Conservation (phyloP, 2,329 filamentous ascomycete species). For the Thermoascus crustaceus region DNA sequence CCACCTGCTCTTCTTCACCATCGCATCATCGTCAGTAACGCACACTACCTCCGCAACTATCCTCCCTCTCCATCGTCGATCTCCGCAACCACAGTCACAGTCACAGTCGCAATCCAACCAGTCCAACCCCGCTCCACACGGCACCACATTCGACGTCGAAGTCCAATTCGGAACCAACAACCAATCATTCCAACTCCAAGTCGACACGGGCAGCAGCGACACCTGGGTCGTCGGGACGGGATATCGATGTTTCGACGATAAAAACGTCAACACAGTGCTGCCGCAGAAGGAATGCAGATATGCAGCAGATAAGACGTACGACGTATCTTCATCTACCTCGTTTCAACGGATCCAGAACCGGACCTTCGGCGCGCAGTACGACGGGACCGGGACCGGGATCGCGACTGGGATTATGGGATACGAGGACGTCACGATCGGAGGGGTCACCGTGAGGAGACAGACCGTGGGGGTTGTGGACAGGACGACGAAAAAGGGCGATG, state of each 20-base stretch:
- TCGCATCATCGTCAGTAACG: no score
- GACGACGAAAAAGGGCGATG: constrained; percentile 39
- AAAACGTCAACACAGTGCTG: constrained; percentile 28
- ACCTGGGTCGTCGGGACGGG: constrained; percentile 35
- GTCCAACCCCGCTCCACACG: neutral
- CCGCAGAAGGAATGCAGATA: constrained; percentile 27
- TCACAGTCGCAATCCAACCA: no score
- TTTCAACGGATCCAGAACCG: no score
- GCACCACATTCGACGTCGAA: constrained; percentile 13
- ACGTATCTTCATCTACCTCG: no score
- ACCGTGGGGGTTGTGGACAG: constrained; percentile 40
- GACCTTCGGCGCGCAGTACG: no score
- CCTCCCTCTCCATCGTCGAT: no score
- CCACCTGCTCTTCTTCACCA: no score
- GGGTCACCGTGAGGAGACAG: constrained; percentile 36
- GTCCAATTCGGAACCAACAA: constrained; percentile 22
- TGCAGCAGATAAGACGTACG: no score
- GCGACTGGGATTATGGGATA: constrained; percentile 15
- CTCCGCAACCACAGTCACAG: no score
- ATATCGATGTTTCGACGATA: constrained; percentile 29
- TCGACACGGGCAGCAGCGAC: constrained; percentile 44
- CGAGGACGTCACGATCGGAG: constrained; percentile 29
- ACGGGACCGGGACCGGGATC: constrained; percentile 18
- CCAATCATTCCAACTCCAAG: constrained; percentile 28
- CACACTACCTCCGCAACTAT: no score